Conservation (phyloP, 192 early-diverging fungal species). For the Podila epigama region DNA sequence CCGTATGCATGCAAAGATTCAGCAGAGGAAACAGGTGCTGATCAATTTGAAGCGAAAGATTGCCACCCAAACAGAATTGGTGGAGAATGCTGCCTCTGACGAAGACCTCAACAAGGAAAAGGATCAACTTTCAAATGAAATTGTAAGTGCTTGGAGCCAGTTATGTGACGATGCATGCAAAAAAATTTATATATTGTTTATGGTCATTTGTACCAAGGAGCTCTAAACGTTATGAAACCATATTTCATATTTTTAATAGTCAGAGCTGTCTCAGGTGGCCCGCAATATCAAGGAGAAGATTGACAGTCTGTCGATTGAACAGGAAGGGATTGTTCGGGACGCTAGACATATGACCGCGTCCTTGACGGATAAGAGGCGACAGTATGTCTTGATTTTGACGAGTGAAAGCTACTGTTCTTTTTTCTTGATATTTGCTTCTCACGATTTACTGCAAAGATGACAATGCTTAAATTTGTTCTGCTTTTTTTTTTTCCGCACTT, state of each 20-base stretch:
- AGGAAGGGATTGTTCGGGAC: slow-evolving; percentile 38
- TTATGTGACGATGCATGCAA: too few species aligned
- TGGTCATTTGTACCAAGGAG: neutral
- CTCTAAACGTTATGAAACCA: too few species aligned
- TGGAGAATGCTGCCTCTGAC: slow-evolving; percentile 21
- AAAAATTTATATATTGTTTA: too few species aligned
- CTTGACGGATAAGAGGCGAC: slow-evolving; percentile 26
- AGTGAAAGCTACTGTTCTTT: too few species aligned
- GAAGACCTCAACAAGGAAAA: slow-evolving; percentile 37
- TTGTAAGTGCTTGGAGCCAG: neutral
- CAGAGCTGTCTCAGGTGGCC: slow-evolving; percentile 60
- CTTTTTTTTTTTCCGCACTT: too few species aligned
- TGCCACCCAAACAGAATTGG: slow-evolving; percentile 18
- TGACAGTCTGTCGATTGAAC: slow-evolving; percentile 38
- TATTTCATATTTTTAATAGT: too few species aligned
- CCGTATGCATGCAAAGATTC: slow-evolving; percentile 37
- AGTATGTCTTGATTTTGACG: too few species aligned
- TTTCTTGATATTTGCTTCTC: too few species aligned
- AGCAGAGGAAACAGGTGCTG: slow-evolving; percentile 36
- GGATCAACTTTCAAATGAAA: neutral
- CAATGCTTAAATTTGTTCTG: too few species aligned
- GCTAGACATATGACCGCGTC: slow-evolving; percentile 1
- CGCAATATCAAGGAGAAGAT: slow-evolving; percentile 31
- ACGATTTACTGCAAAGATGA: too few species aligned
- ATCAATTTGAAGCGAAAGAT: slow-evolving; percentile 43